Conservation (phyloP, 2,329 filamentous ascomycete species). For the Cladosporium sp. region DNA sequence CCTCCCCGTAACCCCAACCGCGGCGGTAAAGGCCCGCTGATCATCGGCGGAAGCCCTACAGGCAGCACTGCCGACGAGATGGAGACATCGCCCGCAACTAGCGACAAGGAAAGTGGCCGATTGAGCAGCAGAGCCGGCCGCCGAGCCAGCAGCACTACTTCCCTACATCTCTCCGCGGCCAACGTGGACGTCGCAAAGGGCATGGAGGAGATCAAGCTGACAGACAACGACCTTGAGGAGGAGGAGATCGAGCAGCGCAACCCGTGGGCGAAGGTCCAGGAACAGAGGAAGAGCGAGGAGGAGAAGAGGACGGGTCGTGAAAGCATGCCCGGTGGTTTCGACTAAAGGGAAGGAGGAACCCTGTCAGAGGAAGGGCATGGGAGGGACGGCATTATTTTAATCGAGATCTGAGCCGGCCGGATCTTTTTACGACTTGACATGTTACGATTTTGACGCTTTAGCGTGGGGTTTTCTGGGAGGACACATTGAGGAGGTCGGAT, state of each 20-base stretch:
- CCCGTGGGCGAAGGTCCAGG: slow-evolving; percentile 29
- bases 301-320: slow-evolving; percentile 20
- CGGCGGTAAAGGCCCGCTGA: slow-evolving; percentile 28
- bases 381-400: background rate
- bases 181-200: slow-evolving; percentile 8
- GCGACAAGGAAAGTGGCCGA: slow-evolving; percentile 6
- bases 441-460: slow-evolving; percentile 1
- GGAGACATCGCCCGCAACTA: slow-evolving; percentile 27
- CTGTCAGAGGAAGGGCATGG: background rate
- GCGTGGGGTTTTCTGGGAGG: background rate
- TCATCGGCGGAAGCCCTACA: slow-evolving; percentile 28
- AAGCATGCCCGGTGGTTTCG: slow-evolving; percentile 37
- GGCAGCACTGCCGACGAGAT: slow-evolving; percentile 32
- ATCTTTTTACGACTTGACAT: background rate
- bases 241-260: slow-evolving; percentile 24
- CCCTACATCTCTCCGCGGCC: background rate
- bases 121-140: slow-evolving; percentile 10
- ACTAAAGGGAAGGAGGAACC: slow-evolving; percentile 20
- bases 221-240: slow-evolving; percentile 23
- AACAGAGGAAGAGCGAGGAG: slow-evolving; percentile 23
- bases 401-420: background rate
- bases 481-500: background rate
- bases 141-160: slow-evolving; percentile 2
- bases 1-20: slow-evolving; percentile 71
- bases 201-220: slow-evolving; percentile 21